A percentile compares a stretch with the other conserved stretches of the same genome.
Evolutionary conservation across 345 rosid species (phyloP).

Genomic region (Camelina neglecta): DNA sequence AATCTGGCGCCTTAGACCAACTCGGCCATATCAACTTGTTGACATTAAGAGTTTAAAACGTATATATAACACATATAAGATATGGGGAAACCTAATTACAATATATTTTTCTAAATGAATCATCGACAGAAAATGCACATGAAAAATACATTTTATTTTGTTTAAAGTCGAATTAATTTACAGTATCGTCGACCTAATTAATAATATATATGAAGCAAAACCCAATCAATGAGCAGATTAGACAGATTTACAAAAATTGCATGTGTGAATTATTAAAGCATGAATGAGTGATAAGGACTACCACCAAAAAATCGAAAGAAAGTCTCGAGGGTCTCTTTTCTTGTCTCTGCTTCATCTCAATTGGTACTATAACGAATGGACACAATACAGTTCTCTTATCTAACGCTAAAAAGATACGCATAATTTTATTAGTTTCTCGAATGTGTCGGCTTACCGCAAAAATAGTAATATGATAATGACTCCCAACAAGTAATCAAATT

Average conservation of each 20-base stretch:
- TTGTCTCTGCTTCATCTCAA: constrained; percentile 19
- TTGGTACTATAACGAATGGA: constrained; percentile 8
- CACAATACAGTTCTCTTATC: constrained; percentile 10
- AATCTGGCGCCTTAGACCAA: constrained; percentile 98
- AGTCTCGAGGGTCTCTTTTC: constrained; percentile 33
- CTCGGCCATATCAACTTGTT: constrained; percentile 79
- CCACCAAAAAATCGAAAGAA: constrained; percentile 35
- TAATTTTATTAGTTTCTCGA: constrained; percentile 7
- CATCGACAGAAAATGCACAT: neutral
- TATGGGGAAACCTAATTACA: too few relatives aligned
- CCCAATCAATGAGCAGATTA: neutral
- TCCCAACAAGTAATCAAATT: constrained; percentile 8
- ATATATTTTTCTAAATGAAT: too few relatives aligned
- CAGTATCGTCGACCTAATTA: neutral
- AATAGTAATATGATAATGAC: constrained; percentile 29
- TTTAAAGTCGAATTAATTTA: neutral
- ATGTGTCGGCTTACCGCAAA: constrained; percentile 14
- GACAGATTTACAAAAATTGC: constrained; percentile 4
- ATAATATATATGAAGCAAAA: neutral
- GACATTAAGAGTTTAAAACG: rapidly evolving
- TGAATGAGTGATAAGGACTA: constrained; percentile 33
- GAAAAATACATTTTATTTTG: neutral
- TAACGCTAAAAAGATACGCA: neutral
- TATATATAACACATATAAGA: too few relatives aligned
- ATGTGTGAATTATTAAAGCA: constrained; percentile 27